Evolutionary conservation across 179 eudicot species (phyloP), one percentile per base, ranked within the genome.

Genomic region (Vitellaria paradoxa): DNA sequence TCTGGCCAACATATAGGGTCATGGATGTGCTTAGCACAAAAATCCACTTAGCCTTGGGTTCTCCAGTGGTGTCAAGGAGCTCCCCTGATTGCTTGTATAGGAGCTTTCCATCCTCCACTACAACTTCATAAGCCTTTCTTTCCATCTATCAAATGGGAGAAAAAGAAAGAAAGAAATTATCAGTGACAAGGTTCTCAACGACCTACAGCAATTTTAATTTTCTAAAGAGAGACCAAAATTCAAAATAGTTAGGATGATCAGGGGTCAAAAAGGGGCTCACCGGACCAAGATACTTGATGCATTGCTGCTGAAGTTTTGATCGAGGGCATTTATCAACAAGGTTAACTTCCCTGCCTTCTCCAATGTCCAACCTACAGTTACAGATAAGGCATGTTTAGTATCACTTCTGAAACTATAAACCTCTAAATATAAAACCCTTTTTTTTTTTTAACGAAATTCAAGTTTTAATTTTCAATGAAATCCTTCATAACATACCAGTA

Each of bases 281-380:
- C 74, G 98, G 98, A 45, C 97, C 98, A 68, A 93, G 93, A 84
- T 93, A 93, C 84, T 91, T 94, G 81, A 94, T 94, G 80, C 98
- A 92, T 74, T 94, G 98, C 65, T 91, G 95, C 75, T 89, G 96
- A 83, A 94, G 98, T 85, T 90, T 92, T 6, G 73, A 78, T 75
- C 97, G 85, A 52, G 93, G 83, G 68, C 97, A 92, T 79, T 86
- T 89, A 20, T 92, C 98, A 18, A 83, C 65, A 67, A 89, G 83
- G 80, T 86, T 94, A n/a, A 88, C 86, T 79, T 92, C 98, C 82
- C 80, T 92, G 15, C 98, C 98, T 86, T 94, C 98, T 66, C 98
- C 98, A 42, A 94, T 92, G 79, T 94, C 98, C 80, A 94, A 87
- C 98, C 98, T 93, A 86, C 75, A 75, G 75, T 55, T 30, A 3